Conservation (phyloP, 1,284 basidiomycete genomes). For the Farysia itapuensis region DNA sequence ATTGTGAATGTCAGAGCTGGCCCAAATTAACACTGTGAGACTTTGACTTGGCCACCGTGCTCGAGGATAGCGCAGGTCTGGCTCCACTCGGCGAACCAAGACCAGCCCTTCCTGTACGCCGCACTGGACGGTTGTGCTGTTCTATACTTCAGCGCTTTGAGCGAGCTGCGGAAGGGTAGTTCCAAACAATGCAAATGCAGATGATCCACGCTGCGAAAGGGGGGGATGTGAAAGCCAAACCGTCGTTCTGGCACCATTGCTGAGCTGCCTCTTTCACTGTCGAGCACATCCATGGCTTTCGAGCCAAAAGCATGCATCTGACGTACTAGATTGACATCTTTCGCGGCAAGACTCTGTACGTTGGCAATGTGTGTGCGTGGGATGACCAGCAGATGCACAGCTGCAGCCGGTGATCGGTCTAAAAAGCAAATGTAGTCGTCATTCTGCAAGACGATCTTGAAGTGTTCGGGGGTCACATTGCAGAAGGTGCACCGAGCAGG, state of each 20-base stretch:
- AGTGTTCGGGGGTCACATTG: slow-evolving; percentile 65
- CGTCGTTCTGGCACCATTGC: slow-evolving; percentile 27
- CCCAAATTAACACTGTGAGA: slow-evolving; percentile 58
- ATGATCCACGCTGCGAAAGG: slow-evolving; percentile 76
- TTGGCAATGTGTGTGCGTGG: slow-evolving; percentile 66
- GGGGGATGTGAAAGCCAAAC: slow-evolving; percentile 66
- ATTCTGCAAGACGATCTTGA: slow-evolving; percentile 69
- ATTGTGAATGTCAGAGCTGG: no score
- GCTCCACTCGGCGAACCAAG: slow-evolving; percentile 73
- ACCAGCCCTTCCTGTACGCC: slow-evolving; percentile 68
- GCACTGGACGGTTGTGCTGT: slow-evolving; percentile 53
- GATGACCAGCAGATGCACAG: slow-evolving; percentile 69
- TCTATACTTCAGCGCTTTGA: slow-evolving; percentile 67
- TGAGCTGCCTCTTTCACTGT: neutral
- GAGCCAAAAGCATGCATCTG: slow-evolving; percentile 70
- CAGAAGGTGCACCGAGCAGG: slow-evolving; percentile 66
- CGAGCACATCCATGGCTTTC: slow-evolving; percentile 62
- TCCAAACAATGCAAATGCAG: slow-evolving; percentile 77
- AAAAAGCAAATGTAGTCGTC: slow-evolving; percentile 68
- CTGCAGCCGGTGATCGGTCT: slow-evolving; percentile 69
- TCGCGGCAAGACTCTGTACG: slow-evolving; percentile 63
- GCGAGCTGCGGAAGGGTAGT: slow-evolving; percentile 67
- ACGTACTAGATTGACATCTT: slow-evolving; percentile 61
- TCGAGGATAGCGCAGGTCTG: slow-evolving; percentile 71
- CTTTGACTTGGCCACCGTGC: slow-evolving; percentile 64